Percentiles rank a stretch among this genome's conserved stretches.
Evolutionary conservation across 2,329 filamentous ascomycete species (phyloP).

Genomic region (Colletotrichum lupini): DNA sequence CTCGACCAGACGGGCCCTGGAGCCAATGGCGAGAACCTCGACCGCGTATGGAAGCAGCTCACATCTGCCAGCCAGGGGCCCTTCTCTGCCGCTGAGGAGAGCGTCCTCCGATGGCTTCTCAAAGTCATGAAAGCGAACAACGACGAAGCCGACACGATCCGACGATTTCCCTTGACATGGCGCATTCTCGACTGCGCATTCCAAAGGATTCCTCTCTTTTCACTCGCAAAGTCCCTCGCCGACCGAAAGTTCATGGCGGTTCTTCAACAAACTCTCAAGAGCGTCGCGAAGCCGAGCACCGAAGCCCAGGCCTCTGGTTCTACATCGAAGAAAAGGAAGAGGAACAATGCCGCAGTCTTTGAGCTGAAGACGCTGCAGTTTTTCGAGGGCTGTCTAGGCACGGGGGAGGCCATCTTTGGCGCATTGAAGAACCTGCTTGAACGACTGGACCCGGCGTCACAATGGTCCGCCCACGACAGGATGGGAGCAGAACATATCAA

Average conservation of each 20-base stretch:
- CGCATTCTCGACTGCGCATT: constrained; percentile 70
- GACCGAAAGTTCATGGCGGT: constrained; percentile 76
- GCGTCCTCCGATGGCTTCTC: constrained; percentile 71
- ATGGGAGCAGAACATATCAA: constrained; percentile 70
- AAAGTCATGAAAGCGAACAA: constrained; percentile 65
- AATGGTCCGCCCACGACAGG: constrained; percentile 52
- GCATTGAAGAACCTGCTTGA: constrained; percentile 59
- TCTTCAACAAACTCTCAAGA: constrained; percentile 73
- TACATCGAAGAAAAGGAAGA: constrained; percentile 59
- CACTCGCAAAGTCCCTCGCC: constrained; percentile 76
- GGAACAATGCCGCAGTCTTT: constrained; percentile 48
- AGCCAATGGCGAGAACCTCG: constrained; percentile 58
- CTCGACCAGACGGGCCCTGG: constrained; percentile 63
- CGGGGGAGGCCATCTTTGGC: constrained; percentile 59
- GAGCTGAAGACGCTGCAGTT: constrained; percentile 53
- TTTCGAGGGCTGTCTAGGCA: constrained; percentile 53
- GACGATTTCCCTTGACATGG: constrained; percentile 70
- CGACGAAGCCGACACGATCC: constrained; percentile 60
- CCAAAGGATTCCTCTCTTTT: constrained; percentile 73
- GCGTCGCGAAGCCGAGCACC: constrained; percentile 56
- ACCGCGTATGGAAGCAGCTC: constrained; percentile 61
- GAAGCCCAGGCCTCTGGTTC: constrained; percentile 36
- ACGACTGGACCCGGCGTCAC: constrained; percentile 51
- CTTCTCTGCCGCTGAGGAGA: constrained; percentile 67
- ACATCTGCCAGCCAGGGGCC: constrained; percentile 51